These are phyloP conservation scores for Nissolia schottii DNA, from an alignment of 306 rosid genomes.

Conservation along the genomic window DNA sequence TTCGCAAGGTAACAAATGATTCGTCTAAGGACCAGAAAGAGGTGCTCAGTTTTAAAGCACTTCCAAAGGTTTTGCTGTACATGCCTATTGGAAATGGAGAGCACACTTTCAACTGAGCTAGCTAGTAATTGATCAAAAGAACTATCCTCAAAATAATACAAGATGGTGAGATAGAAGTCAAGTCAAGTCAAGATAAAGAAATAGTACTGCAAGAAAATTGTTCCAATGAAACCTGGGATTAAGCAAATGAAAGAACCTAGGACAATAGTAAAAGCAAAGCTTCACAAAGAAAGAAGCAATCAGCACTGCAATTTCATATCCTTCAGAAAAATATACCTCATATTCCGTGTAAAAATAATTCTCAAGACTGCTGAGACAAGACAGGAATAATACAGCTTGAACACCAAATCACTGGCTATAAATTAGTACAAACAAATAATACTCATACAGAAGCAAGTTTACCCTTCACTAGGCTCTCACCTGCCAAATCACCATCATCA, in stretches of 20 bases:
- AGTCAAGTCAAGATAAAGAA: not conserved
- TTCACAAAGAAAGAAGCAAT: not conserved
- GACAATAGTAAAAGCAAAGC: not conserved
- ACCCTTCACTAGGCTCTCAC: conserved; percentile 50
- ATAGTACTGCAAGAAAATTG: not conserved
- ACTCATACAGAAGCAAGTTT: conserved; percentile 58
- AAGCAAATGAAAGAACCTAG: not conserved
- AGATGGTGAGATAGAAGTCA: no score
- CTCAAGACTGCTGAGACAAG: conserved; percentile 16
- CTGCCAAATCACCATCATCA: conserved; percentile 37
- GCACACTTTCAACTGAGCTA: not conserved
- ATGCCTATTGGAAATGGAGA: not conserved
- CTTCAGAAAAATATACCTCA: conserved; percentile 20
- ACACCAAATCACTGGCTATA: conserved; percentile 5
- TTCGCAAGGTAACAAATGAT: not conserved
- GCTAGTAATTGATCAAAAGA: not conserved
- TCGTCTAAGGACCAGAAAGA: not conserved
- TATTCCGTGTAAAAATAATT: conserved; percentile 25
- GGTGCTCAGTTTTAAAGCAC: not conserved
- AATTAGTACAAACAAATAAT: conserved; percentile 23
- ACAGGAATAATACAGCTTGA: conserved; percentile 25
- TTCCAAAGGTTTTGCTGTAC: not conserved
- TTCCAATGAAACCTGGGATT: not conserved
- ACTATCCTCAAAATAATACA: not conserved
- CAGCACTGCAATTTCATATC: conserved; percentile 18